Conservation (phyloP, 495 filamentous ascomycete species). For the Durotheca rogersii region DNA sequence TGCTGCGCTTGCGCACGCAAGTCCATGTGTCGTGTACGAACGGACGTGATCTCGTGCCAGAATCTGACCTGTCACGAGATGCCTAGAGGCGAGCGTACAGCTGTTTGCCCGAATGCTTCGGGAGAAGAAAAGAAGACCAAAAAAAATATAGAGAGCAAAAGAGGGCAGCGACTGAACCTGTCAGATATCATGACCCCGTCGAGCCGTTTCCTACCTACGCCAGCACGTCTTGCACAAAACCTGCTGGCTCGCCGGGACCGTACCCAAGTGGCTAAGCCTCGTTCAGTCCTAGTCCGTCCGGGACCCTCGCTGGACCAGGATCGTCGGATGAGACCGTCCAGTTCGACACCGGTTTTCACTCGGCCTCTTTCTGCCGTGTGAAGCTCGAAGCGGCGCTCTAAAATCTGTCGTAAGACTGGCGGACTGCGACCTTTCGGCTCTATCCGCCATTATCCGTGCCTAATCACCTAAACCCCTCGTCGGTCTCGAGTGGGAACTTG, state of each 20-base stretch:
- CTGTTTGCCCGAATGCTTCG: too few species aligned
- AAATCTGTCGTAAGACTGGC: conserved; percentile 33
- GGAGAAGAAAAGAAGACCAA: too few species aligned
- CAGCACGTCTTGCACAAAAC: neutral
- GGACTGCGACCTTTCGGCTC: conserved; percentile 21
- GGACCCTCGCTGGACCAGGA: conserved; percentile 19
- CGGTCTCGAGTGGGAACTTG: conserved; percentile 20
- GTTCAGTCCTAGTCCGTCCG: conserved; percentile 30
- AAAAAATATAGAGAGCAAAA: too few species aligned
- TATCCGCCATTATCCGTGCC: conserved; percentile 18
- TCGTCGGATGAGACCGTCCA: conserved; percentile 13
- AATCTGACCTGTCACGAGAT: conserved; percentile 18
- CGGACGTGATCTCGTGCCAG: conserved; percentile 27
- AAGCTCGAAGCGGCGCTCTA: conserved; percentile 16
- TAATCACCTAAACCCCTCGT: neutral
- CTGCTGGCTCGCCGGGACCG: too few species aligned
- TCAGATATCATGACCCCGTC: too few species aligned
- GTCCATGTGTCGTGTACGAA: conserved; percentile 18
- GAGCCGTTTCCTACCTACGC: too few species aligned
- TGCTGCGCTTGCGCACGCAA: conserved; percentile 10
- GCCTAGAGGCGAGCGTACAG: conserved; percentile 8
- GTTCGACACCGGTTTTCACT: conserved; percentile 7
- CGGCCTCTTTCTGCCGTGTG: conserved; percentile 11
- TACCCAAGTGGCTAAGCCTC: conserved; percentile 24
- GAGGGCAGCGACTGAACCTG: too few species aligned